Percentiles rank a stretch among this genome's conserved stretches.
These are phyloP conservation scores for Cenchrus americanus DNA, from an alignment of 176 grass and related monocot species.

Conservation along the genomic window DNA sequence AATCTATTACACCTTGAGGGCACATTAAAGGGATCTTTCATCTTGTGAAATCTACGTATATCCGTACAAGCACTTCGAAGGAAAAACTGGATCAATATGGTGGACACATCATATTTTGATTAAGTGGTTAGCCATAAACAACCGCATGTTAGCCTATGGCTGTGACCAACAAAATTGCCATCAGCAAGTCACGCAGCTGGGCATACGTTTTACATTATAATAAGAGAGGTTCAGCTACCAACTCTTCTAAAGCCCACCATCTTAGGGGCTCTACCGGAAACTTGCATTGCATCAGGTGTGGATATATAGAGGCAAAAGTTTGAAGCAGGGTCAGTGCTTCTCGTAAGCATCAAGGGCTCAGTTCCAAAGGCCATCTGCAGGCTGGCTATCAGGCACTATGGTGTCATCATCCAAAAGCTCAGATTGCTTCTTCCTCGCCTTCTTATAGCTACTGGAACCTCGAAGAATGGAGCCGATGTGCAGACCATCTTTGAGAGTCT, in stretches of 20 bases:
- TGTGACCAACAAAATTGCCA: slow-evolving; percentile 10
- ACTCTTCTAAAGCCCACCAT: background rate
- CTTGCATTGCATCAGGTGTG: background rate
- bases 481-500: slow-evolving; percentile 39
- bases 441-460: slow-evolving; percentile 79
- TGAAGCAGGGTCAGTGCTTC: background rate
- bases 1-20: too few relatives aligned
- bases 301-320: background rate
- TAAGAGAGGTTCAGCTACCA: slow-evolving; percentile 15
- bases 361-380: slow-evolving; percentile 41
- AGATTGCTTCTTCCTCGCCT: slow-evolving; percentile 55
- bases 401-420: slow-evolving; percentile 67
- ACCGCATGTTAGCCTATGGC: background rate
- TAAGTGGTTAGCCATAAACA: background rate
- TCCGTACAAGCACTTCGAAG: too few relatives aligned
- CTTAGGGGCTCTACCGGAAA: background rate
- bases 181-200: background rate
- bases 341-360: slow-evolving; percentile 27
- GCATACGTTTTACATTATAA: background rate
- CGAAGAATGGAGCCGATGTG: slow-evolving; percentile 63
- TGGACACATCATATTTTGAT: too few relatives aligned
- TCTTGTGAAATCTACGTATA: too few relatives aligned
- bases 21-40: too few relatives aligned
- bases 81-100: too few relatives aligned
- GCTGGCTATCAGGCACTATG: slow-evolving; percentile 62